Percentiles rank a stretch among this genome's conserved stretches.
These are phyloP conservation scores for Hirsutella minnesotensis DNA, from an alignment of 2,329 filamentous ascomycete species.

Conservation along the genomic window DNA sequence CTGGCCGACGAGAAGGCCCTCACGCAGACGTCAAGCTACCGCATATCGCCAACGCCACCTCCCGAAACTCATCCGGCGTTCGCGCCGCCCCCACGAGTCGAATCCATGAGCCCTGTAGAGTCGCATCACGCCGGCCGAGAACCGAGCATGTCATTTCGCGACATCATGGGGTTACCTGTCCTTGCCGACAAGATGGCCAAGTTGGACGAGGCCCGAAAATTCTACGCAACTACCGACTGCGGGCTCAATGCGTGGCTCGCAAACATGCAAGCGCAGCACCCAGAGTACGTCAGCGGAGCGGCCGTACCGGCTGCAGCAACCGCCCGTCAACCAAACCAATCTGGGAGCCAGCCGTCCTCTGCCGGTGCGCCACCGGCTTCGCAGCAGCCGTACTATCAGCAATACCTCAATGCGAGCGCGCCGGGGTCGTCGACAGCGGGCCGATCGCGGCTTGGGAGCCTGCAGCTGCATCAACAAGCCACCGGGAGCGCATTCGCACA, in stretches of 20 bases:
- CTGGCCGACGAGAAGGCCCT: conserved; percentile 33
- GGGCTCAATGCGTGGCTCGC: conserved; percentile 54
- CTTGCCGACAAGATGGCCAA: conserved; percentile 58
- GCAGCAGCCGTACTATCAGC: conserved; percentile 43
- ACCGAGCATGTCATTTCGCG: conserved; percentile 50
- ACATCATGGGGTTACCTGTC: conserved; percentile 61
- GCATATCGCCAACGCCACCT: conserved; percentile 22
- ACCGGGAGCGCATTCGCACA: conserved; percentile 35
- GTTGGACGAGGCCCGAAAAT: conserved; percentile 59
- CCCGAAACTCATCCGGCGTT: conserved; percentile 26
- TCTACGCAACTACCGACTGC: conserved; percentile 61
- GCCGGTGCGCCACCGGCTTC: conserved; percentile 11
- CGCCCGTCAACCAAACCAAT: conserved; percentile 7
- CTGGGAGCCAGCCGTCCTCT: conserved; percentile 10
- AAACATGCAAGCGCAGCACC: conserved; percentile 29
- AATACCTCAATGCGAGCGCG: conserved; percentile 37
- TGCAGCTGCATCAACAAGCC: conserved; percentile 26
- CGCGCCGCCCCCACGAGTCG: conserved; percentile 5
- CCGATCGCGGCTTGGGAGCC: conserved; percentile 22
- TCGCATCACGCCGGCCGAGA: conserved; percentile 5
- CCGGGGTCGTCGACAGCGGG: conserved; percentile 16
- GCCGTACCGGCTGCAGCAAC: conserved; percentile 1
- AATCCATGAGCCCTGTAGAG: conserved; percentile 3
- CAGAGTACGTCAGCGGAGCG: conserved; percentile 33
- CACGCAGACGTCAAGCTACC: conserved; percentile 20